Evolutionary conservation across 1,284 basidiomycete species (phyloP).

Genomic region (Neonothopanus nambi): DNA sequence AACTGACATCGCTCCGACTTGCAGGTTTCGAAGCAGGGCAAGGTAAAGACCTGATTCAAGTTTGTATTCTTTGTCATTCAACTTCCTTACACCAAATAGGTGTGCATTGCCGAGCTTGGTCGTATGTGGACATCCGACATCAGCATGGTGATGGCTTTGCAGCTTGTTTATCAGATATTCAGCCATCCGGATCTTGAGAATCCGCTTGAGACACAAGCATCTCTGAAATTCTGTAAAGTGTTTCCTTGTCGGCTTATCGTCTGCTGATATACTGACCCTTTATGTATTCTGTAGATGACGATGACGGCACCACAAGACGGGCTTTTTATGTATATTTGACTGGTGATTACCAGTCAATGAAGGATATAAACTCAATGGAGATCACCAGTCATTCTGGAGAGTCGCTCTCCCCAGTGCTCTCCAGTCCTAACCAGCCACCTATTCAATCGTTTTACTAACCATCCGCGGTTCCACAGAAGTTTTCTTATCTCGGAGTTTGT

Average conservation of each 20-base stretch:
- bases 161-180: conserved; percentile 25
- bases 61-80: too few relatives aligned
- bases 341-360: too few relatives aligned
- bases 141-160: conserved; percentile 25
- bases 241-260: background rate
- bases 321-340: too few relatives aligned
- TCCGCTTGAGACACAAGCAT: conserved; percentile 29
- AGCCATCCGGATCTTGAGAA: conserved; percentile 29
- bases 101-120: conserved; percentile 30
- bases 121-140: conserved; percentile 31
- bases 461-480: too few relatives aligned
- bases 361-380: too few relatives aligned
- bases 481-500: too few relatives aligned
- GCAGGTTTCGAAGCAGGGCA: conserved; percentile 31
- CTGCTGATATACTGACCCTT: background rate
- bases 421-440: too few relatives aligned
- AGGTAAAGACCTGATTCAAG: conserved; percentile 15
- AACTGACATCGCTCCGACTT: background rate
- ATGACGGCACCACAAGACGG: too few relatives aligned
- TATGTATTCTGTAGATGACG: conserved; percentile 22
- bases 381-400: too few relatives aligned
- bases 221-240: conserved; percentile 28
- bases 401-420: too few relatives aligned
- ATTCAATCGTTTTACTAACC: too few relatives aligned
- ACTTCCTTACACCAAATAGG: conserved; percentile 9